Evolutionary conservation across 1,284 basidiomycete genomes (phyloP).

Genomic region (Microbotryomycetes sp.): DNA sequence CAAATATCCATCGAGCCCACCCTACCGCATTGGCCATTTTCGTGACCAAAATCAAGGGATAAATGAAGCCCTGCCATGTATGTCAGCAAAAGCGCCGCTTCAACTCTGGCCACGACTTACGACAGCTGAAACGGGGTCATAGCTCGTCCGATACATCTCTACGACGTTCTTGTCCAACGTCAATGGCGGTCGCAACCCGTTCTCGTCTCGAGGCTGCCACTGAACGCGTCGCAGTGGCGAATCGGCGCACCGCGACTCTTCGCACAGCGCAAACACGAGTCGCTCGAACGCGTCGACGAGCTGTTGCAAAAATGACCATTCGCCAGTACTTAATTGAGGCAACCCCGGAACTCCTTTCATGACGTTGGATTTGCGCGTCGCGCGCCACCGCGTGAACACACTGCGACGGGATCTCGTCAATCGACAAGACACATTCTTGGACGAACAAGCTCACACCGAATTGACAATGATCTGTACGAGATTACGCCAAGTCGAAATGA

Average conservation of each 20-base stretch:
- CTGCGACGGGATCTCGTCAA: not conserved
- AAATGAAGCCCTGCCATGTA: not conserved
- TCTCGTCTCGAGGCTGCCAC: constrained; percentile 1
- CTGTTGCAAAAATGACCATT: constrained; percentile 6
- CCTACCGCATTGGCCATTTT: constrained; percentile 13
- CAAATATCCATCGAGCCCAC: no score
- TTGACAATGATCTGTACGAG: constrained; percentile 18
- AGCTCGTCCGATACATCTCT: not conserved
- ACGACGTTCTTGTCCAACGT: not conserved
- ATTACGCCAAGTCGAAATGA: constrained; percentile 6
- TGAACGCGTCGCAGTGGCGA: constrained; percentile 2
- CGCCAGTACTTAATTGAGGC: not conserved
- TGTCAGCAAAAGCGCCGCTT: no score
- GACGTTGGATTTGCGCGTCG: not conserved
- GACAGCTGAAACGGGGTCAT: constrained; percentile 6
- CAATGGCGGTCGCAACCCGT: not conserved
- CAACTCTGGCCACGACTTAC: not conserved
- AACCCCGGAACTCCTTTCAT: not conserved
- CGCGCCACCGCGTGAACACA: constrained; percentile 15
- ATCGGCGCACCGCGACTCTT: not conserved
- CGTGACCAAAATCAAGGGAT: constrained; percentile 4
- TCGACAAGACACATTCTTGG: not conserved
- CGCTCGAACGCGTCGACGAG: constrained; percentile 2
- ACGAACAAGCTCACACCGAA: constrained; percentile 2
- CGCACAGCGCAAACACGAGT: constrained; percentile 2